Conservation (phyloP, 306 rosid genomes). For the Aeschynomene evenia region DNA sequence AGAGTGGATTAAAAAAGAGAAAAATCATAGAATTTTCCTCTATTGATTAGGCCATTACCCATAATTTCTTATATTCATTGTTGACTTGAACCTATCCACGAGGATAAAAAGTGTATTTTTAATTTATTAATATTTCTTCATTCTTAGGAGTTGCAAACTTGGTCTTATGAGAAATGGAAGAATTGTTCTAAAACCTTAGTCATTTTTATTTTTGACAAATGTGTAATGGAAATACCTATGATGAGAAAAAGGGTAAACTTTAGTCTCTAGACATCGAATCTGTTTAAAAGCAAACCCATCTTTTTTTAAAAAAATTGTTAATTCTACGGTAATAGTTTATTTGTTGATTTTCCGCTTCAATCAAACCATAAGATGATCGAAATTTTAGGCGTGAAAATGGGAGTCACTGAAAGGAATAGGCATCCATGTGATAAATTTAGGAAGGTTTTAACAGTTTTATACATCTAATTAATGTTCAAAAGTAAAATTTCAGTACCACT, state of each 20-base stretch:
- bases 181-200: constrained; percentile 12
- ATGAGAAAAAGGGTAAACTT: constrained; percentile 38
- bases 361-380: constrained; percentile 54
- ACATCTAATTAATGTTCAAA: too few species aligned
- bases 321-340: constrained; percentile 42
- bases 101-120: not conserved
- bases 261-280: constrained; percentile 14
- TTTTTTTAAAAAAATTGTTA: constrained; percentile 46
- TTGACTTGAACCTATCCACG: constrained; percentile 30
- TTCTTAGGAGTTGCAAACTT: not conserved
- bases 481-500: too few species aligned
- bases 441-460: not conserved
- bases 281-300: constrained; percentile 48
- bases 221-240: constrained; percentile 28
- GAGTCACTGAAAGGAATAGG: not conserved
- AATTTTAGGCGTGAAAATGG: constrained; percentile 44
- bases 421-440: constrained; percentile 20
- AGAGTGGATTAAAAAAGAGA: not conserved
- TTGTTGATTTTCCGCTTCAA: constrained; percentile 31
- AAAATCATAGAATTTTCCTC: not conserved
- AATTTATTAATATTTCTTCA: constrained; percentile 4
- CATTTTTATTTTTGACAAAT: constrained; percentile 47
- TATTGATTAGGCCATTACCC: not conserved
- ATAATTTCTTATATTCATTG: not conserved
- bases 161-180: constrained; percentile 25